Conservation (phyloP, 139 green algal genomes). For the Mychonastes homosphaera region DNA sequence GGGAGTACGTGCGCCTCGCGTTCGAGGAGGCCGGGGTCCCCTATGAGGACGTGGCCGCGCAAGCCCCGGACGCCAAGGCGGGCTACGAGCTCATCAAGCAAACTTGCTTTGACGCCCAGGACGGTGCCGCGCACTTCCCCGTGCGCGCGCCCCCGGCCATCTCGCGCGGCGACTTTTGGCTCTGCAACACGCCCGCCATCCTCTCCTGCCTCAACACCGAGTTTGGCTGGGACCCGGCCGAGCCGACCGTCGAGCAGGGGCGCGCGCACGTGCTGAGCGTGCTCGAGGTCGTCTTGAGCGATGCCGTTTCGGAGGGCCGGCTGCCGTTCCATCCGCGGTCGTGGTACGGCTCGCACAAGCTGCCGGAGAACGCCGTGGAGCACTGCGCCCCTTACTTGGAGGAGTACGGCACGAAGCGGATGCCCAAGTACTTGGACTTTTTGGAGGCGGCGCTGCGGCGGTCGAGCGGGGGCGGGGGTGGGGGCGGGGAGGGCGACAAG, state of each 20-base stretch:
- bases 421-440: constrained; percentile 35
- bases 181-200: constrained; percentile 19
- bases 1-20: constrained; percentile 31
- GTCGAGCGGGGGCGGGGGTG: neutral
- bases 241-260: no score
- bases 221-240: constrained; percentile 9
- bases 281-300: neutral
- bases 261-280: neutral
- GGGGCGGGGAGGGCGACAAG: neutral
- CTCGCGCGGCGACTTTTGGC: constrained; percentile 22
- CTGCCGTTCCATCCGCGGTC: neutral
- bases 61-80: neutral
- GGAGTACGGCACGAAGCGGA: constrained; percentile 27
- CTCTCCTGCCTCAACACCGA: constrained; percentile 15
- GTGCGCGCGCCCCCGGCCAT: constrained; percentile 23
- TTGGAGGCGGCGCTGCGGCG: neutral
- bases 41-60: constrained; percentile 23
- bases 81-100: neutral
- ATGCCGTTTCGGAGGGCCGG: neutral
- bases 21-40: constrained; percentile 33
- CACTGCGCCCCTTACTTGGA: constrained; percentile 25
- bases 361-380: constrained; percentile 14
- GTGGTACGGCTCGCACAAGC: neutral
- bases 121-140: constrained; percentile 26
- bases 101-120: constrained; percentile 1